Conservation (phyloP, 2,329 filamentous ascomycete genomes). For the Cladophialophora chaetospira region DNA sequence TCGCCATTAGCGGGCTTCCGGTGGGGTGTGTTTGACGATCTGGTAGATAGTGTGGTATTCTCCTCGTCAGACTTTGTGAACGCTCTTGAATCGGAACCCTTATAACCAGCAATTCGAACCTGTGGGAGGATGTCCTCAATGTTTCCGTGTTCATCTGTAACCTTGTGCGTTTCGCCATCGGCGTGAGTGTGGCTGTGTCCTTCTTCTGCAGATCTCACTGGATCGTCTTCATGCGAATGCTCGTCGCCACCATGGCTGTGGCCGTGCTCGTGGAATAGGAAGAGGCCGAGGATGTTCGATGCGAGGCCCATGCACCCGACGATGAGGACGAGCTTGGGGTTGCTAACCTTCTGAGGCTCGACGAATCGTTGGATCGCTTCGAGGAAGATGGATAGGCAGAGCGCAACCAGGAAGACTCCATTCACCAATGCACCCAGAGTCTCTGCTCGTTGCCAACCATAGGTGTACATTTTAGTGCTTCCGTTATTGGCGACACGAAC, state of each 20-base stretch:
- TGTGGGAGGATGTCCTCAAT: slow-evolving; percentile 66
- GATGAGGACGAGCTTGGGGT: slow-evolving; percentile 83
- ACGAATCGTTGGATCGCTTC: slow-evolving; percentile 91
- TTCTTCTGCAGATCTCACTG: slow-evolving; percentile 53
- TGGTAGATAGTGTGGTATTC: slow-evolving; percentile 33
- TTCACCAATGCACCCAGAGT: slow-evolving; percentile 96
- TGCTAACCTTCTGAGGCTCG: slow-evolving; percentile 82
- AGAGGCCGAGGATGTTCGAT: slow-evolving; percentile 85
- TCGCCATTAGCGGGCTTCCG: slow-evolving; percentile 36
- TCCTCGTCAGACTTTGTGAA: slow-evolving; percentile 36
- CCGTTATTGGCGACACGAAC: slow-evolving; percentile 84
- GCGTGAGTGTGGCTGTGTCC: slow-evolving; percentile 51
- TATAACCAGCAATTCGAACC: slow-evolving; percentile 56
- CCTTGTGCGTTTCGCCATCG: slow-evolving; percentile 34
- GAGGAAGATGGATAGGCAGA: slow-evolving; percentile 94
- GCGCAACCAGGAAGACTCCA: slow-evolving; percentile 92
- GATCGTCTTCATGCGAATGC: slow-evolving; percentile 47
- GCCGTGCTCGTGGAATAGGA: slow-evolving; percentile 90
- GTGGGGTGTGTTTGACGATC: slow-evolving; percentile 35
- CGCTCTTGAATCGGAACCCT: slow-evolving; percentile 31
- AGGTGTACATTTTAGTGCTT: slow-evolving; percentile 89
- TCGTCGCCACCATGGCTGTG: slow-evolving; percentile 70
- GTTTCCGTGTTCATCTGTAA: slow-evolving; percentile 61
- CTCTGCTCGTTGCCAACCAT: slow-evolving; percentile 96
- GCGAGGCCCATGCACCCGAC: slow-evolving; percentile 83